Percentiles rank a stretch among this genome's conserved stretches.
These are phyloP conservation scores for Colletotrichum chrysophilum DNA, from an alignment of 2,329 filamentous ascomycete genomes.

Conservation along the genomic window DNA sequence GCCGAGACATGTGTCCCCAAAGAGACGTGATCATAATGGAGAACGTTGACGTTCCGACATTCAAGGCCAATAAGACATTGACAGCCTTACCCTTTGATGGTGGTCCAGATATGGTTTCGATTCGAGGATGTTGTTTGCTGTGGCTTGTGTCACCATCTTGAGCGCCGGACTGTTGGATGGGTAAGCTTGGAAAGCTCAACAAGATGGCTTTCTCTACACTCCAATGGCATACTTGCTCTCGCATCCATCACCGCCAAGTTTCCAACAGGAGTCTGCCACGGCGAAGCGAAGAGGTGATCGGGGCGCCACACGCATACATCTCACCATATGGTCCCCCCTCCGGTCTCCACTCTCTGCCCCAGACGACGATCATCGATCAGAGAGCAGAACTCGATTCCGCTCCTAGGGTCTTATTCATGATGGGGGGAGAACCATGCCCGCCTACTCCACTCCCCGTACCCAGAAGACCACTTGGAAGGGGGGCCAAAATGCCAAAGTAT, in stretches of 20 bases:
- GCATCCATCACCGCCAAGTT: neutral
- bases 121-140: neutral
- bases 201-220: neutral
- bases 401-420: neutral
- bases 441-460: conserved; percentile 6
- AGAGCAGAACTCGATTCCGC: neutral
- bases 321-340: neutral
- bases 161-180: neutral
- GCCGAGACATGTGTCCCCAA: neutral
- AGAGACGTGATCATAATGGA: neutral
- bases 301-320: neutral
- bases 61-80: neutral
- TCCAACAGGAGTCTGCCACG: neutral
- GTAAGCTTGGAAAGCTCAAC: neutral
- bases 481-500: neutral
- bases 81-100: neutral
- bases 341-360: neutral
- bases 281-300: neutral
- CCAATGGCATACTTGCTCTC: neutral
- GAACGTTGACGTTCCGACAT: neutral
- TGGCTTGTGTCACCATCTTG: neutral
- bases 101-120: neutral
- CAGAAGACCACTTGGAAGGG: neutral
- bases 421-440: neutral
- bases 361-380: neutral